A percentile compares a stretch with the other conserved stretches of the same genome.
Conservation (phyloP, 768 basidiomycete genomes). For the Suillus brevipes region DNA sequence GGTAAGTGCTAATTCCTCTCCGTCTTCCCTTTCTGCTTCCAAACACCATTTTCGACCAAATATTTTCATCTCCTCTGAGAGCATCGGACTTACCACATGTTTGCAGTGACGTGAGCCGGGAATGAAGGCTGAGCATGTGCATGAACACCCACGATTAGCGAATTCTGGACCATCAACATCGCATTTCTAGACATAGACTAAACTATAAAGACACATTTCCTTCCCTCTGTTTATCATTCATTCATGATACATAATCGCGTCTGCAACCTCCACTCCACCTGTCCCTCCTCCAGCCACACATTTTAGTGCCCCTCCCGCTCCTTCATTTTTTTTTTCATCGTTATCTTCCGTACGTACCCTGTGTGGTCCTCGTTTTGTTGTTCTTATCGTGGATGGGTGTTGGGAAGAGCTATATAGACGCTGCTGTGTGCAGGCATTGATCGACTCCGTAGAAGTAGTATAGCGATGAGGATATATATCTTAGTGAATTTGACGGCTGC, state of each 20-base stretch:
- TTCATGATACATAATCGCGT: background rate
- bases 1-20: conserved; percentile 44
- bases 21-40: conserved; percentile 4
- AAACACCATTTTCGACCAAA: background rate
- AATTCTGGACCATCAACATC: background rate
- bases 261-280: too few relatives aligned
- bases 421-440: background rate
- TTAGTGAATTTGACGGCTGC: background rate
- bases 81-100: background rate
- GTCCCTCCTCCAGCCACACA: background rate
- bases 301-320: background rate
- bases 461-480: background rate
- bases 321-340: background rate
- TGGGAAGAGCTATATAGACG: background rate
- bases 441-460: background rate
- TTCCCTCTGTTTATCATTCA: background rate
- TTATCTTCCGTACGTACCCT: background rate
- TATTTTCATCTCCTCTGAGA: background rate
- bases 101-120: conserved; percentile 36
- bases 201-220: conserved; percentile 2
- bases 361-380: background rate
- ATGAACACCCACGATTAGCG: background rate
- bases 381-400: background rate
- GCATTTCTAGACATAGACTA: conserved; percentile 11
- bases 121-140: conserved; percentile 17